Evolutionary conservation across 371 early-diverging fungal genomes (phyloP), one percentile per base, ranked within the genome.

Genomic region (Coemansia sp.): DNA sequence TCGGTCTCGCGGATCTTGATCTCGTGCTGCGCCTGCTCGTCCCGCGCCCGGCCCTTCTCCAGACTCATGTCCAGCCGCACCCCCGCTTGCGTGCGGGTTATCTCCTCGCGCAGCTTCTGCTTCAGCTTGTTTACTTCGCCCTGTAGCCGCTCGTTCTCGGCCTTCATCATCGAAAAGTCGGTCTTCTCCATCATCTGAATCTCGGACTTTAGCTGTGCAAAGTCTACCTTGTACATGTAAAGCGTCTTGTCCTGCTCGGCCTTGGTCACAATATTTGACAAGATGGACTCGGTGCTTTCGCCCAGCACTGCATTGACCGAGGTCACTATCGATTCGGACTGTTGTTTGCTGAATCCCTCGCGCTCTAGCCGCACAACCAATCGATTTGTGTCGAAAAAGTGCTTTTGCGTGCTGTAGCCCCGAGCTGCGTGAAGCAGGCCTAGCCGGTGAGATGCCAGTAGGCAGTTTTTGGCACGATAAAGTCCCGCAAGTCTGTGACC

Each of bases 221-320:
- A 93, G 67, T 95, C 95, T 13, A 94, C 92, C 63, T 88, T 92
- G 78, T 90, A 90, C 67, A 89, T 88, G 76, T 92, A 92, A n/a
- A 92, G 81, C 5, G 86, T 85, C 87, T 89, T 90, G 73, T 94
- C 93, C 79, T 91, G 90, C 52, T 93, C 92, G 13, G 89, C 84
- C 54, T 87, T 90, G 45, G 91, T 87, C 14, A 92, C 93, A 4
- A 78, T 61, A 16, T 59, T 61, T 14, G 48, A 14, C 1, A 70
- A 59, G 1, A 74, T 54, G 14, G 58, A 51, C 2, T 10, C 6
- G 1, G 61, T 66, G 56, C 90, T 91, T 59, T 93, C 92, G 0
- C 80, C 67, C 4, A 94, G 84, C 1, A 93, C 92, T 58, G 90
- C 86, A 8, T 82, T 66, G 11, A 93, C 68, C 1, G 88, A 84